Evolutionary conservation across 768 basidiomycete genomes (phyloP), one percentile per base, ranked within the genome.

Genomic region (Suillus brevipes): DNA sequence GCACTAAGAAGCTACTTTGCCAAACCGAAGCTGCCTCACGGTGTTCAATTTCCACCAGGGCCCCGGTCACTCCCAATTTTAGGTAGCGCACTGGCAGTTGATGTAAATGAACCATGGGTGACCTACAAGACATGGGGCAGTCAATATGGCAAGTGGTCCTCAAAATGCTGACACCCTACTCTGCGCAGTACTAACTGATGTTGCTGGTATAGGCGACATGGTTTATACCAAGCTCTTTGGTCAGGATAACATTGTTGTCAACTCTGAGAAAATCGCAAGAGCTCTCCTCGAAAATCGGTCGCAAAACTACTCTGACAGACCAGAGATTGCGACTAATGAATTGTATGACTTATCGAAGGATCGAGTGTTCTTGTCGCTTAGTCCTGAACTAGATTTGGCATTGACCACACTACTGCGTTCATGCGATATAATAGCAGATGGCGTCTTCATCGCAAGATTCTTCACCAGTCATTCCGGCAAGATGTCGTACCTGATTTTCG

Each of bases 61-160:
- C 85, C 85, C 3, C 77, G 69, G 50, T 78, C 78, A 2, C 68
- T 77, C 18, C 83, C 83, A 8, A 63, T 85, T 64, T 72, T 87
- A 20, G 85, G 85, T 6, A 87, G 85, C 65, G 68, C 77, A 23
- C 76, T 81, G 23, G 82, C 85, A 63, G 77, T 87, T 63, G 77
- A 81, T 28, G 66, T 69, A 37, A 71, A 78, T 49, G 71, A 79
- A 62, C 79, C 80, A 62, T 80, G 80, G 67, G 63, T 79, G 50
- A 74, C 73, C 13, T 85, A 84, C 64, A 70, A 73, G 10, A 73
- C 79, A 53, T 84, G 81, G 82, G 77, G 74, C 7, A 71, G 70
- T 8, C 74, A 67, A 67, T 85, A 83, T 69, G 85, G 85, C 69
- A 56, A 38, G 66, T 66, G 28, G 14, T 37, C 3, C 7, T 28